Base-by-base conservation (phyloP, 2,329 filamentous ascomycete genomes). In the Xylaria sp. region DNA sequence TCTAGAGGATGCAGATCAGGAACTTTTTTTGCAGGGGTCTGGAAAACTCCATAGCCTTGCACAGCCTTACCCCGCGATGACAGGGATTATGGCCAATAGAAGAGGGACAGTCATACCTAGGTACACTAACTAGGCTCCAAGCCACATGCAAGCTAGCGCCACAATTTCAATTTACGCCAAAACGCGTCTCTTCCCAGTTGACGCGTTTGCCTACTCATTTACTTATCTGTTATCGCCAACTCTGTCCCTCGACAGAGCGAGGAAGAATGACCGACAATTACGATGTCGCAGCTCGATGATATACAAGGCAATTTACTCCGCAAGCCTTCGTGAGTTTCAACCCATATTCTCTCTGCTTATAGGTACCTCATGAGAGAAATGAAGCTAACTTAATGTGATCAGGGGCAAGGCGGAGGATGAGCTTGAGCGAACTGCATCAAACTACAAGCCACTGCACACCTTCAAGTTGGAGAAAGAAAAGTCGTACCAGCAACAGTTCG, bases 401-500 rank as follows among this genome's bases (percentile, higher is more conserved):
- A 84, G 80, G 67, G 77, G 81, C 73, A 73, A 82, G 66, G 75
- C 78, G 51, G 80, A 80, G 37, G 74, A 80, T 39, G 75, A 80
- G 15, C 81, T 87, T 25, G 82, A 88, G 58, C 90, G 91, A 65
- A 83, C 80, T 56, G 74, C 84, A 52, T 86, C 86, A 9, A 78
- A 78, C 65, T 98, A 98, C 84, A 91, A 89, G 66, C 90, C 95
- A 0, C 86, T 97, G 34, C 83, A 89, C 64, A 92, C 90, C 8
- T 98, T 94, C 80, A 84, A 84, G 58, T 88, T 98, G 10, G 87
- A 92, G 28, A 91, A 87, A 76, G 84, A 87, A 68, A 87, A 87
- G 70, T 91, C 94, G 64, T 99, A 98, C 80, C 87, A 94, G 80
- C 96, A 98, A 80, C 96, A 99, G 82, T 99, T 93, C 87, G 93